Base-by-base conservation (phyloP, 2,329 filamentous ascomycete genomes). In the Leptographium flavum region DNA sequence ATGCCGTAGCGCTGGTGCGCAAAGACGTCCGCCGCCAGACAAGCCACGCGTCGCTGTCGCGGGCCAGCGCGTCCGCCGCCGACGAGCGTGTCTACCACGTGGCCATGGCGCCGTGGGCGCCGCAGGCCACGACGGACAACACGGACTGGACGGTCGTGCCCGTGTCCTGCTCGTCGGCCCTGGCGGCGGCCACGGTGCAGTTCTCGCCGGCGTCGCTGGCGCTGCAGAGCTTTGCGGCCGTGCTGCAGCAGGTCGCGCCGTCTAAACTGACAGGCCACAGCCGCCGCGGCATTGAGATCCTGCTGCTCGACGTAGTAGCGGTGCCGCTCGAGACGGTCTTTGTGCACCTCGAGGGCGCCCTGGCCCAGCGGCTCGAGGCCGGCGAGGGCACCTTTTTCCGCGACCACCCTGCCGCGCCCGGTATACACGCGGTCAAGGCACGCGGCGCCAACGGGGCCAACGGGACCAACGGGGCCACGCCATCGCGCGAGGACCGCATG, bases 111-210 rank as follows among this genome's bases (percentile, higher is more conserved):
- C 83, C 83, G 4, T 87, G 82, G 81, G 66, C 74, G 1, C 81
- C 84, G 13, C 68, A 65, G 45, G 60, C 68, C 31, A 66, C 64
- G 6, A 63, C 74, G 19, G 69, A 83, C 57, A 76, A 79, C 47
- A 74, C 78, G 17, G 71, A 74, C 39, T 98, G 92, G 92, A 87
- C 87, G 8, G 75, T 96, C 42, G 74, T 96, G 30, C 85, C 90
- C 1, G 76, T 94, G 48, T 70, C 71, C 21, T 68, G 70, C 51
- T 79, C 79, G 36, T 69, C 76, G 37, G 71, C 74, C 10, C 70
- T 87, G 37, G 74, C 84, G 17, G 76, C 82, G 51, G 86, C 83
- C 5, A 93, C 85, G 1, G 72, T 95, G 33, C 80, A 88, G 49
- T 83, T 90, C 54, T 83, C 84, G 13, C 75, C 83, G 52, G 73